phyloP scores from a whole-genome alignment of 257 asterid genomes.

The Primulina huaijiensis region DNA sequence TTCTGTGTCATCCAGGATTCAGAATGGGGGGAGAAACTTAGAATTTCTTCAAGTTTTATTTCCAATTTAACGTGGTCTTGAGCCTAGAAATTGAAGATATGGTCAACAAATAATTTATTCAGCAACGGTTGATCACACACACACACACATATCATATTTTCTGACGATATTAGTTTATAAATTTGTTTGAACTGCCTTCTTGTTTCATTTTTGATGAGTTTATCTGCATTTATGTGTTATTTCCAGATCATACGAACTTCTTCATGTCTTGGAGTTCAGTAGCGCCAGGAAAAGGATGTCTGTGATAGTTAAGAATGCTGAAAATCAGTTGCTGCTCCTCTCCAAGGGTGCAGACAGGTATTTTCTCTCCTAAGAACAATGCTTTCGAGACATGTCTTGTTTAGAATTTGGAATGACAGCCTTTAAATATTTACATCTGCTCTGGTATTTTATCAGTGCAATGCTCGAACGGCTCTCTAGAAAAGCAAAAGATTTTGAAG shows the following conservation, averaged over 20 bases:
- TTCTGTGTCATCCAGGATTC: neutral
- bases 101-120: too few species aligned
- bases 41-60: too few species aligned
- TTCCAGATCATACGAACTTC: slow-evolving; percentile 76
- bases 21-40: neutral
- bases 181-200: neutral
- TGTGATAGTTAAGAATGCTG: slow-evolving; percentile 61
- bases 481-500: slow-evolving; percentile 41
- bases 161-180: neutral
- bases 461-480: slow-evolving; percentile 77
- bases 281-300: slow-evolving; percentile 96
- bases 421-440: slow-evolving; percentile 15
- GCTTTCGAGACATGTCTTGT: slow-evolving; percentile 17
- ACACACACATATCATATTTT: too few species aligned
- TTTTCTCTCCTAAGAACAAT: slow-evolving; percentile 15
- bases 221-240: slow-evolving; percentile 10
- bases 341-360: slow-evolving; percentile 99
- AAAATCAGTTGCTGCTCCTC: slow-evolving; percentile 74
- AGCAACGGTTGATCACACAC: neutral
- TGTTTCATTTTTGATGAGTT: neutral
- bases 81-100: neutral
- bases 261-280: slow-evolving; percentile 88
- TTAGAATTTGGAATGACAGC: slow-evolving; percentile 9
- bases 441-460: slow-evolving; percentile 45
- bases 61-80: neutral